These are phyloP conservation scores for Ceratocystis colombiana DNA, from an alignment of 2,329 filamentous ascomycete genomes.

Conservation along the genomic window DNA sequence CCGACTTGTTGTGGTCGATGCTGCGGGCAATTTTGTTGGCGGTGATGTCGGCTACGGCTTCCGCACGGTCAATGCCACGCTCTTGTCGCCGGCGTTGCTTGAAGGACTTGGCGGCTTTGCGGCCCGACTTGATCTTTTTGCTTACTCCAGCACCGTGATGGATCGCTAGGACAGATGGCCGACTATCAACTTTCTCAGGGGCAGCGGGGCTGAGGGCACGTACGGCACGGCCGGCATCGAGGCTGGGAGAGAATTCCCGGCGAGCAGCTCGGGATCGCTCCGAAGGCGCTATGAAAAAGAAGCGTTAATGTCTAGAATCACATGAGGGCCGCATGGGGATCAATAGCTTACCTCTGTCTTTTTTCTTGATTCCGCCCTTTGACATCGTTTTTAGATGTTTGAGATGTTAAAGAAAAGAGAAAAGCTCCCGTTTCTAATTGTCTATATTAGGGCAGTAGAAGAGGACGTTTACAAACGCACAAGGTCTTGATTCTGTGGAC, in stretches of 20 bases:
- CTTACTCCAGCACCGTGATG: slow-evolving; percentile 56
- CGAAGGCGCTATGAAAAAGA: slow-evolving; percentile 21
- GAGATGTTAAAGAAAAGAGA: background rate
- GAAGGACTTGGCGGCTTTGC: slow-evolving; percentile 45
- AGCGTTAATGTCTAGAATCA: background rate
- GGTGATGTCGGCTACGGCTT: slow-evolving; percentile 50
- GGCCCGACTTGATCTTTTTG: slow-evolving; percentile 53
- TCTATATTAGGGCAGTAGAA: background rate
- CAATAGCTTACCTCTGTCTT: slow-evolving; percentile 20
- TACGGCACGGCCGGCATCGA: slow-evolving; percentile 21
- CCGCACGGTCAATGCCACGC: slow-evolving; percentile 48
- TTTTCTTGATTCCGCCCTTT: slow-evolving; percentile 26
- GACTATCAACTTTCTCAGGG: slow-evolving; percentile 30
- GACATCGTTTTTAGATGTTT: slow-evolving; percentile 16
- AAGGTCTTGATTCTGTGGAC: background rate
- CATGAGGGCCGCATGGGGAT: background rate
- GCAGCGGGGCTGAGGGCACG: slow-evolving; percentile 23
- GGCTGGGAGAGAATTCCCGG: slow-evolving; percentile 24
- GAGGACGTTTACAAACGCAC: background rate
- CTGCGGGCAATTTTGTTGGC: slow-evolving; percentile 47
- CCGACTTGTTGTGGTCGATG: slow-evolving; percentile 39
- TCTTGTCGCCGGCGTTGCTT: slow-evolving; percentile 48
- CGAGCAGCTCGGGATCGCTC: slow-evolving; percentile 22
- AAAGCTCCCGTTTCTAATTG: background rate
- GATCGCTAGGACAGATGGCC: slow-evolving; percentile 58